Percentiles rank a stretch among this genome's conserved stretches.
Conservation (phyloP, 805 yeast species). For the Candida ponderosae region DNA sequence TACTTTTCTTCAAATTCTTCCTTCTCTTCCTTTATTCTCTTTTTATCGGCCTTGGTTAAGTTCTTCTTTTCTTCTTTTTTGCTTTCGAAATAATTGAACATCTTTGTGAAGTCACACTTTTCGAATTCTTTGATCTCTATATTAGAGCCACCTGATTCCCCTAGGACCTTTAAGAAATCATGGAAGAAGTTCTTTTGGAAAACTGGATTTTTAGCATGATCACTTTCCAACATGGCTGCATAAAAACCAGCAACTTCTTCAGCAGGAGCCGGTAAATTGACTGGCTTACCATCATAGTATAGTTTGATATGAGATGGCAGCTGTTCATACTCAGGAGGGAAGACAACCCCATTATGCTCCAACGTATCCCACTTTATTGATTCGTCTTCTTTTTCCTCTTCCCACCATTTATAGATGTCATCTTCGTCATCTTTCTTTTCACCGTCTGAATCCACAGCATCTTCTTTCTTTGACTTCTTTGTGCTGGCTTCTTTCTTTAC, state of each 20-base stretch:
- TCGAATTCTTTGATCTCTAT: constrained; percentile 48
- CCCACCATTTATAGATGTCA: constrained; percentile 80
- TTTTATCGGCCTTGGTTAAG: constrained; percentile 68
- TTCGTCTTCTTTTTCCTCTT: constrained; percentile 55
- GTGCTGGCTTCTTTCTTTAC: constrained; percentile 19
- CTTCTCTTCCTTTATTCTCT: constrained; percentile 58
- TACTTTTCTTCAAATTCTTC: constrained; percentile 74
- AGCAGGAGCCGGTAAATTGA: constrained; percentile 67
- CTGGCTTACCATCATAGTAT: constrained; percentile 70
- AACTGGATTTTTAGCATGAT: constrained; percentile 80
- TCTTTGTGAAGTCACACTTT: constrained; percentile 72
- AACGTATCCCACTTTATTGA: constrained; percentile 80
- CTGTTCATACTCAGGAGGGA: constrained; percentile 89
- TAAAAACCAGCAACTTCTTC: constrained; percentile 97
- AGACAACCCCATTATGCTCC: constrained; percentile 84
- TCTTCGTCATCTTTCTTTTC: constrained; percentile 45
- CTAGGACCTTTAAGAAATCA: constrained; percentile 64
- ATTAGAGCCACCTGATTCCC: constrained; percentile 62
- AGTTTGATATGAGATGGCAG: constrained; percentile 72
- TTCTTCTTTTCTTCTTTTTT: constrained; percentile 66
- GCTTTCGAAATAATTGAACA: constrained; percentile 62
- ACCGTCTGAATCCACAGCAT: constrained; percentile 21
- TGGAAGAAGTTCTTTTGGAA: constrained; percentile 82
- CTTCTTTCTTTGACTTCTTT: constrained; percentile 8
- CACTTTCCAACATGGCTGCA: constrained; percentile 82